Conservation (phyloP, 2,329 filamentous ascomycete species). For the Hirsutella minnesotensis region DNA sequence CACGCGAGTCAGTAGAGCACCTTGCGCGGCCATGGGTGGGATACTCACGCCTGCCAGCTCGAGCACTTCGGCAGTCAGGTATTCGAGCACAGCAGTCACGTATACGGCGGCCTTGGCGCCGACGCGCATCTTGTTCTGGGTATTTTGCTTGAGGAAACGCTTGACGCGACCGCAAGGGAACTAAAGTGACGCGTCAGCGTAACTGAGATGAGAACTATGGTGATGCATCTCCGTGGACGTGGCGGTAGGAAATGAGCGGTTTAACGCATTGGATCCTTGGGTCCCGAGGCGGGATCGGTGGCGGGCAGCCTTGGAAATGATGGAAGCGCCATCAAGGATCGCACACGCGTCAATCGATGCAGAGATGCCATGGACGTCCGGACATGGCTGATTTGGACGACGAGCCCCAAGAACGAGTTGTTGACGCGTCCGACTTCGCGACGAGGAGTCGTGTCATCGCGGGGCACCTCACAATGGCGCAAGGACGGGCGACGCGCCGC, state of each 20-base stretch:
- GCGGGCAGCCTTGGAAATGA: no score
- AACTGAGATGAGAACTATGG: neutral
- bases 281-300: no score
- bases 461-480: neutral
- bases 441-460: neutral
- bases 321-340: no score
- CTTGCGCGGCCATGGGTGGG: conserved; percentile 4
- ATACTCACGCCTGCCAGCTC: conserved; percentile 78
- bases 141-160: conserved; percentile 98
- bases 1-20: conserved; percentile 9
- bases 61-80: conserved; percentile 93
- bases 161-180: conserved; percentile 99
- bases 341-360: no score
- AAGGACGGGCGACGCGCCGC: neutral
- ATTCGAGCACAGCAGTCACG: conserved; percentile 95
- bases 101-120: conserved; percentile 98
- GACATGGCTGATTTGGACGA: neutral
- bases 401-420: neutral
- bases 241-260: neutral
- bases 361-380: no score
- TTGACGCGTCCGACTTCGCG: conserved; percentile 4
- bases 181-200: conserved; percentile 34
- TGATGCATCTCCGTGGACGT: neutral
- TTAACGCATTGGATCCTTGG: no score
- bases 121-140: conserved; percentile 99